Base-by-base conservation (phyloP, 257 asterid species). In the Plectranthus barbatus region DNA sequence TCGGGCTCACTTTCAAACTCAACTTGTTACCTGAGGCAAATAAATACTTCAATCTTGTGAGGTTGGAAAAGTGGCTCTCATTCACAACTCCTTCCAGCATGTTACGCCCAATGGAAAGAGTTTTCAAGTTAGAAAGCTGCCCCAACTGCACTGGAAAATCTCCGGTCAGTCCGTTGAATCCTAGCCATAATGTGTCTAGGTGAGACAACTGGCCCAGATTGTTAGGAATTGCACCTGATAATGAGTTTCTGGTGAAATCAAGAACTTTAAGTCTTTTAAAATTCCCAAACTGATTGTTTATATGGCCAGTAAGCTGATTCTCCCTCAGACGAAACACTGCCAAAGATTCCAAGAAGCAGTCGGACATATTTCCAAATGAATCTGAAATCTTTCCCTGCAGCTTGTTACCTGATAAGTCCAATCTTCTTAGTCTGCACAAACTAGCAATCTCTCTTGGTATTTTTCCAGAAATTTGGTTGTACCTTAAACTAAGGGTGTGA, bases 361-460 rank as follows among this genome's bases (percentile, higher is more conserved):
- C 52, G 4, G 75, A 44, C 76, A 74, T 60, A 56, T 60, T 64
- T 14, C 72, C 67, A 23, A 80, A 68, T 2, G 63, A 3, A 24
- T 74, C 64, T 0, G 66, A 71, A 45, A 77, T 49, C 18, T 54
- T 60, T 59, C 83, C 83, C 1, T 66, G 48, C 13, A 77, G 56
- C 14, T 14, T 21, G 52, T 80, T 80, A 0, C 0, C 0, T 5
- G 61, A 26, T 3, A 80, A 47, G 42, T 56, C 31, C 21, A 80
- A 40, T 3, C 0, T 1, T n/a, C 17, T 31, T 15, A 80, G 31
- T 19, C 39, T 53, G 69, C 81, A 48, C 15, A 67, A 44, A 11
- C 20, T 69, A 3, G 70, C 33, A 26, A 79, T 48, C 36, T 47
- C 74, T 20, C 41, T 68, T 6, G 84, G 80, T 36, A 78, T 31